Percentiles rank a stretch among this genome's conserved stretches.
phyloP scores from a whole-genome alignment of 2,329 filamentous ascomycete genomes.

The Alternaria sp. region DNA sequence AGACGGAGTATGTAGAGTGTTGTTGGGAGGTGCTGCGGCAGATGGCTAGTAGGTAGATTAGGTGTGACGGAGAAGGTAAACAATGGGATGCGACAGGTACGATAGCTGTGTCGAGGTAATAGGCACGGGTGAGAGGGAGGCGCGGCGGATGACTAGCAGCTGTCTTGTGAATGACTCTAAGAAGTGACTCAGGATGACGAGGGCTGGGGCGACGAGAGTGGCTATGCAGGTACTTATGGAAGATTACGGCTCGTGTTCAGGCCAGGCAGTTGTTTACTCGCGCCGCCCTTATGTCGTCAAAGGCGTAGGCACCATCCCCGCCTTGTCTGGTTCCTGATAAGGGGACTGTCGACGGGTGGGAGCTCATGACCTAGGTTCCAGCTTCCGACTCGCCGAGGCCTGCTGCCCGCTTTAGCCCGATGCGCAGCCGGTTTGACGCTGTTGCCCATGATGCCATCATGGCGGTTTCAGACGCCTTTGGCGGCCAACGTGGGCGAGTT shows the following conservation, averaged over 20 bases:
- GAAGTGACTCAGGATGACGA: constrained; percentile 40
- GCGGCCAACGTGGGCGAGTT: constrained; percentile 42
- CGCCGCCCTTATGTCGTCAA: constrained; percentile 35
- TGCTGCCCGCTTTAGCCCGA: constrained; percentile 27
- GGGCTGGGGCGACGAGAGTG: constrained; percentile 30
- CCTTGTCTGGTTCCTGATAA: constrained; percentile 36
- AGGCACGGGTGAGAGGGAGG: constrained; percentile 32
- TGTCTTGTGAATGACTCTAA: constrained; percentile 45
- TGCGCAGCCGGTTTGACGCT: constrained; percentile 34
- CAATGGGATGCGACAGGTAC: constrained; percentile 11
- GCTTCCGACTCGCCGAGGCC: constrained; percentile 41
- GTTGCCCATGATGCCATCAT: constrained; percentile 40
- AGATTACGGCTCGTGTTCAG: constrained; percentile 23
- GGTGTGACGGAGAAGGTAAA: constrained; percentile 16
- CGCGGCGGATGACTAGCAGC: constrained; percentile 37
- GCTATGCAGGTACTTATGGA: constrained; percentile 34
- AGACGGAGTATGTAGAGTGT: neutral
- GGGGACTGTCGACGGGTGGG: constrained; percentile 30
- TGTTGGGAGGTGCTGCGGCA: constrained; percentile 1
- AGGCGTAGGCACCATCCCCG: constrained; percentile 33
- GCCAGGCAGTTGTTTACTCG: constrained; percentile 24
- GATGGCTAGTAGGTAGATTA: constrained; percentile 23
- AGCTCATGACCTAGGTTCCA: constrained; percentile 26
- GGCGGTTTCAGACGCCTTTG: constrained; percentile 40
- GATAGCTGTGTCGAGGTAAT: constrained; percentile 28